Evolutionary conservation across 2,329 filamentous ascomycete species (phyloP), one percentile per base, ranked within the genome.

Genomic region (Fusarium sarcochroum): DNA sequence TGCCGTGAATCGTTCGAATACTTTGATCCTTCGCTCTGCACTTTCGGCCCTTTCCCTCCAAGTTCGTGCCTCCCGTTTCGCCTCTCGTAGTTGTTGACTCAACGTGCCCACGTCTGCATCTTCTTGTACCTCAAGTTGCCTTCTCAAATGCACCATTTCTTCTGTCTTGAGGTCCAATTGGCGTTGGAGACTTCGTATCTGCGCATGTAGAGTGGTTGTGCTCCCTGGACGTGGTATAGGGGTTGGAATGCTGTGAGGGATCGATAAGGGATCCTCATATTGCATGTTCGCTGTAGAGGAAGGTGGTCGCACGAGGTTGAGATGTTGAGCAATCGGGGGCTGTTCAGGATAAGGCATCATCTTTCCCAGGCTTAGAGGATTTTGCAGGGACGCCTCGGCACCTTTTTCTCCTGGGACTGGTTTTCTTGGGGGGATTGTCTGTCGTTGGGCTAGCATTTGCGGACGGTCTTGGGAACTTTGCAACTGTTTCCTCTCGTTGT

Each of bases 41-140:
- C 81, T 79, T 70, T 87, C 82, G 0, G 89, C 89, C 32, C 86
- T 80, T 32, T 80, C 81, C 65, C 80, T 84, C 89, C 88, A 91
- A 63, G 78, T 80, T 1, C 68, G 68, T 6, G 73, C 62, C 23
- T 80, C 77, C 14, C 71, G 70, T 32, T 72, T 76, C 2, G 78
- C 76, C 34, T 76, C 76, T 20, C 82, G 76, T 44, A 90, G 71
- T 66, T 86, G 80, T 66, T 86, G 83, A 53, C 81, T 82, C 53
- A 88, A 70, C 6, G 79, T 80, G 2, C 82, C 82, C 17, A 84
- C 72, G 42, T 84, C 82, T 41, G 80, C 73, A 37, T 80, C 78
- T 40, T 80, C 78, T 41, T 81, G 78, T 17, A 83, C 76, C 48
- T 84, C 82, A 4, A 89, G 70, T 55, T 84, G 81, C 8, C 82